These are phyloP conservation scores for Yarrowia bubula DNA, from an alignment of 805 yeast species.

Conservation along the genomic window DNA sequence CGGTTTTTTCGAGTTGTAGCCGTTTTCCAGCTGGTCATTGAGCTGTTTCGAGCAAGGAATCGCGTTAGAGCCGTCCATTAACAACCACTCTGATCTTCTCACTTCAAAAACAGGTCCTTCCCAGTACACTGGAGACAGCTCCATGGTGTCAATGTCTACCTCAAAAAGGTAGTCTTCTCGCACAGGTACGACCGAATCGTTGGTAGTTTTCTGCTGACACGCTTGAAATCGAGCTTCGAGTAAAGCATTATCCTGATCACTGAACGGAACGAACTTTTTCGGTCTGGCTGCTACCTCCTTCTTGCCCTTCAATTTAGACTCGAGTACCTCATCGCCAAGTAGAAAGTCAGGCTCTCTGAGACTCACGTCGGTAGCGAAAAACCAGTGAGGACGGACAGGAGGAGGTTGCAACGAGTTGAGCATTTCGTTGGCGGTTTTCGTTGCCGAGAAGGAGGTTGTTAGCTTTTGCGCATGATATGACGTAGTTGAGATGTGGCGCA, in stretches of 20 bases:
- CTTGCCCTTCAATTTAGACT: constrained; percentile 35
- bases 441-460: background rate
- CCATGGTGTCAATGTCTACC: constrained; percentile 58
- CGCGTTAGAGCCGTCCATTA: constrained; percentile 45
- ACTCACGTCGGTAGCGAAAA: constrained; percentile 79
- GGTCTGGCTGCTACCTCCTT: constrained; percentile 37
- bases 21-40: constrained; percentile 59
- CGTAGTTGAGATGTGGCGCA: background rate
- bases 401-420: constrained; percentile 21
- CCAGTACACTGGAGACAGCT: constrained; percentile 76
- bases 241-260: constrained; percentile 56
- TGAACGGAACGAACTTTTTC: constrained; percentile 63
- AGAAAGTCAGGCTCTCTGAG: constrained; percentile 61
- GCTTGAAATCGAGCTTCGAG: constrained; percentile 54
- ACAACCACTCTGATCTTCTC: constrained; percentile 83
- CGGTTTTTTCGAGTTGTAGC: constrained; percentile 47
- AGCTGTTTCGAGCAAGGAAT: constrained; percentile 52
- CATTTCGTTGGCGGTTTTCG: background rate
- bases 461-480: background rate
- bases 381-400: constrained; percentile 51
- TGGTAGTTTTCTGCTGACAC: constrained; percentile 25
- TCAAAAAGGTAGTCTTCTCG: constrained; percentile 77
- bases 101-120: constrained; percentile 82
- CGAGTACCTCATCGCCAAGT: constrained; percentile 20
- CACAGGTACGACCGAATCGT: constrained; percentile 50